Percentiles rank a stretch among this genome's conserved stretches.
Evolutionary conservation across 805 yeast genomes (phyloP).

Genomic region (Ogataea saltuana): DNA sequence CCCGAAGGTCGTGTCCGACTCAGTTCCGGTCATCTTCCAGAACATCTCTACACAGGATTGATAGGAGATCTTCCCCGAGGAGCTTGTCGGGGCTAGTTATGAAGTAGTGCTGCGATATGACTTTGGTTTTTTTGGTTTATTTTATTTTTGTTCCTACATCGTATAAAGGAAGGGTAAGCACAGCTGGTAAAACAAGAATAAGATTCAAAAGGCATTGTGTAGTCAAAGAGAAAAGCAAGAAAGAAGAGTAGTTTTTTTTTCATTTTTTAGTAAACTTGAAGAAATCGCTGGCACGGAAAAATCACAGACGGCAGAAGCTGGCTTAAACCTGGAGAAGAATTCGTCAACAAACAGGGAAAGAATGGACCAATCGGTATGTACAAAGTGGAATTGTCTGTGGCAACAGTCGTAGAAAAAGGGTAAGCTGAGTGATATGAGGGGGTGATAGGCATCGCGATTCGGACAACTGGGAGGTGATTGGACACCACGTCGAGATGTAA

Average conservation of each 20-base stretch:
- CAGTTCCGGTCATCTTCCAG: too few species aligned
- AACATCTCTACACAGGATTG: conserved; percentile 5
- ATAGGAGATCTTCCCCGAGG: too few species aligned
- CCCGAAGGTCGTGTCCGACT: not conserved
- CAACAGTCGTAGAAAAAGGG: not conserved
- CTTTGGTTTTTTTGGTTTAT: conserved; percentile 1
- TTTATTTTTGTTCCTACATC: conserved; percentile 6
- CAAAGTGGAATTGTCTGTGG: not conserved
- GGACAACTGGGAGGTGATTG: too few species aligned
- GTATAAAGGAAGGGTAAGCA: conserved; percentile 5
- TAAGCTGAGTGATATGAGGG: too few species aligned
- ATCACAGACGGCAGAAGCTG: not conserved
- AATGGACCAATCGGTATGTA: conserved; percentile 5
- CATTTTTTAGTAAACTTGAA: not conserved
- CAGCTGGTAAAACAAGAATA: conserved; percentile 7
- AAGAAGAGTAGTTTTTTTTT: not conserved
- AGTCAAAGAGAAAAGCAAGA: conserved; percentile 2
- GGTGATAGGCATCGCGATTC: too few species aligned
- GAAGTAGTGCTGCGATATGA: too few species aligned
- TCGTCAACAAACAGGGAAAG: not conserved
- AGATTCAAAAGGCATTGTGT: conserved; percentile 7
- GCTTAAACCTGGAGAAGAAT: too few species aligned
- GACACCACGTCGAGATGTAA: too few species aligned
- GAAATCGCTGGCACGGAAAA: not conserved
- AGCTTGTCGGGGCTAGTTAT: too few species aligned